These are phyloP conservation scores for Xylogone sp. DNA, from an alignment of 2,329 filamentous ascomycete genomes.

Conservation along the genomic window DNA sequence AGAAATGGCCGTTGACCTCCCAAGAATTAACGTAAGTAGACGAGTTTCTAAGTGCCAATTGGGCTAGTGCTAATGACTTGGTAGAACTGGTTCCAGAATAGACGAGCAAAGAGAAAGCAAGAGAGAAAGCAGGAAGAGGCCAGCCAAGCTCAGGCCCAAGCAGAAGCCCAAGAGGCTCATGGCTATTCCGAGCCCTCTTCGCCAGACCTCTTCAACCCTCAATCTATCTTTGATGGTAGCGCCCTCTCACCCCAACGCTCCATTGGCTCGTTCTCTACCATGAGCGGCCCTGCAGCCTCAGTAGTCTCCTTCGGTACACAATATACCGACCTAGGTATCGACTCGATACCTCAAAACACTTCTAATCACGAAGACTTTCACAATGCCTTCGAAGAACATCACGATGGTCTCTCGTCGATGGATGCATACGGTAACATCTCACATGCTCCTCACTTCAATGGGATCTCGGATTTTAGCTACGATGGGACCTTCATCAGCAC, in stretches of 20 bases:
- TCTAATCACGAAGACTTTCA: constrained; percentile 16
- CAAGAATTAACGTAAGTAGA: constrained; percentile 57
- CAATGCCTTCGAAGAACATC: constrained; percentile 9
- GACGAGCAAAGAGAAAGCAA: constrained; percentile 50
- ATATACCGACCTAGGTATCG: constrained; percentile 23
- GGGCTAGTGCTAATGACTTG: not conserved
- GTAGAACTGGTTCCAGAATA: constrained; percentile 68
- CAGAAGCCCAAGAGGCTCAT: constrained; percentile 18
- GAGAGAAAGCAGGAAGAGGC: constrained; percentile 53
- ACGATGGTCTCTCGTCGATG: constrained; percentile 11
- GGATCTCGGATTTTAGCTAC: not conserved
- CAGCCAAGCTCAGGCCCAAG: constrained; percentile 30
- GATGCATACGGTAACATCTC: constrained; percentile 16
- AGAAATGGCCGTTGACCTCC: constrained; percentile 57
- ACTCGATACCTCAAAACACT: constrained; percentile 21
- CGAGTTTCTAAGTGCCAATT: too few relatives aligned
- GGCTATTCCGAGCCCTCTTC: constrained; percentile 23
- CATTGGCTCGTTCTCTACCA: constrained; percentile 10
- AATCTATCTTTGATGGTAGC: constrained; percentile 13
- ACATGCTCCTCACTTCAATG: constrained; percentile 15
- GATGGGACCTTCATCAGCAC: not conserved
- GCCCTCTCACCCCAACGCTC: constrained; percentile 11
- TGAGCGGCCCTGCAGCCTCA: constrained; percentile 18
- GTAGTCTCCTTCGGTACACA: constrained; percentile 22
- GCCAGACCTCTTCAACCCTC: constrained; percentile 18